Base-by-base conservation (phyloP, 1,284 basidiomycete genomes). In the Malassezia sp. region DNA sequence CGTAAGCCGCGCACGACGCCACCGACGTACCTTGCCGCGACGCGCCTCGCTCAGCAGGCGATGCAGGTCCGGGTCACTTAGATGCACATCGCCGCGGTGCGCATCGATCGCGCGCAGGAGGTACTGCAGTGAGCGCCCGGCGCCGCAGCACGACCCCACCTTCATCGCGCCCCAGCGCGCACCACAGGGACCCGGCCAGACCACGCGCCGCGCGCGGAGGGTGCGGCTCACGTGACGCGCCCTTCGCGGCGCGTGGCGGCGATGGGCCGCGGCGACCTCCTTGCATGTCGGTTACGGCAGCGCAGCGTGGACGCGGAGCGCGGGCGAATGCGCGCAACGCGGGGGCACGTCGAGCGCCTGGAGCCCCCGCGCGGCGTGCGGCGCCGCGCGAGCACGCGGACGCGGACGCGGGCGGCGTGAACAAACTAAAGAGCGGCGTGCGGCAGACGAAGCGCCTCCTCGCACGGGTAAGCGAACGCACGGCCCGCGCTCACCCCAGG, bases 51-150 rank as follows among this genome's bases (percentile, higher is more conserved):
- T 61, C 42, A 70, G 58, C 2, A 70, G 57, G 20, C 51, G 45
- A 14, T 58, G 56, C 3, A 70, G 59, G 15, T 68, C 65, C 17
- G 52, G 24, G 38, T 70, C 65, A 20, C 45, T 50, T 6, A 70
- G 55, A 30, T 49, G 52, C 49, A 70, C 58, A 17, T 53, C 41
- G 9, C 56, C 45, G 10, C 67, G 54, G 20, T 60, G 58, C n/a
- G 60, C 56, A 33, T 63, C 57, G 50, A 70, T 68, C 17, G 65
- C 65, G 49, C 66, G 64, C 18, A 70, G 53, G 11, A 70, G 58
- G 39, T 70, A 68, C 62, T 69, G 48, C 18, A 14, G 33, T 26
- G 8, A 50, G 48, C 29, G 1, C n/a, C n/a, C n/a, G n/a, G n/a
- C n/a, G n/a, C n/a, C n/a, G n/a, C 10, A 10, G 27, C 38, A 24